A percentile compares a stretch with the other conserved stretches of the same genome.
These are phyloP conservation scores for Penicillium pancosmium DNA, from an alignment of 495 filamentous ascomycete genomes.

Conservation along the genomic window DNA sequence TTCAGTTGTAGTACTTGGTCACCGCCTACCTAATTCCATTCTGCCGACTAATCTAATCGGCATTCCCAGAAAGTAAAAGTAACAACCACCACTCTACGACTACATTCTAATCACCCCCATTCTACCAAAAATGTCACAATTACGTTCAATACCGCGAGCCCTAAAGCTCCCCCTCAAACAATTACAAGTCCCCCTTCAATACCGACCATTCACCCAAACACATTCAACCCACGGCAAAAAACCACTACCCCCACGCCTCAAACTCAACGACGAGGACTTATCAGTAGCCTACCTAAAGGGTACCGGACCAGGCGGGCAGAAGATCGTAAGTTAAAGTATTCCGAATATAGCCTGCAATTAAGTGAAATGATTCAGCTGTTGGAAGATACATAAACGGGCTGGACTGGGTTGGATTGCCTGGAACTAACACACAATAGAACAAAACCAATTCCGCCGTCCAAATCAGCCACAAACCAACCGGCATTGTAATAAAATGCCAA, in stretches of 20 bases:
- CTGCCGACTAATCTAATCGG: neutral
- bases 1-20: neutral
- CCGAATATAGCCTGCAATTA: neutral
- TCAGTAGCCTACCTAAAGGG: conserved; percentile 87
- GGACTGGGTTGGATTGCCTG: neutral
- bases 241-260: conserved; percentile 72
- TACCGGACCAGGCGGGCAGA: conserved; percentile 91
- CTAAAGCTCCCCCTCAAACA: neutral
- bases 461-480: conserved; percentile 84
- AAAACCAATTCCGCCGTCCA: conserved; percentile 97
- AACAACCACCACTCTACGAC: neutral
- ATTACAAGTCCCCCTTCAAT: neutral
- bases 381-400: neutral
- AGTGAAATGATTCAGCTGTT: neutral
- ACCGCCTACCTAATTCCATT: neutral
- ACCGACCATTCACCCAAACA: conserved; percentile 32
- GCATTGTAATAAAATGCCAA: conserved; percentile 89
- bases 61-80: neutral
- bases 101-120: neutral
- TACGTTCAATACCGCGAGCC: neutral
- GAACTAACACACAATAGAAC: conserved; percentile 57
- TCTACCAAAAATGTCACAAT: neutral
- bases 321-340: conserved; percentile 67
- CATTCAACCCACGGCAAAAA: conserved; percentile 39
- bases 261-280: conserved; percentile 76